Evolutionary conservation across 2,329 filamentous ascomycete genomes (phyloP), one percentile per base, ranked within the genome.

Genomic region (Hypoxylon sp.): DNA sequence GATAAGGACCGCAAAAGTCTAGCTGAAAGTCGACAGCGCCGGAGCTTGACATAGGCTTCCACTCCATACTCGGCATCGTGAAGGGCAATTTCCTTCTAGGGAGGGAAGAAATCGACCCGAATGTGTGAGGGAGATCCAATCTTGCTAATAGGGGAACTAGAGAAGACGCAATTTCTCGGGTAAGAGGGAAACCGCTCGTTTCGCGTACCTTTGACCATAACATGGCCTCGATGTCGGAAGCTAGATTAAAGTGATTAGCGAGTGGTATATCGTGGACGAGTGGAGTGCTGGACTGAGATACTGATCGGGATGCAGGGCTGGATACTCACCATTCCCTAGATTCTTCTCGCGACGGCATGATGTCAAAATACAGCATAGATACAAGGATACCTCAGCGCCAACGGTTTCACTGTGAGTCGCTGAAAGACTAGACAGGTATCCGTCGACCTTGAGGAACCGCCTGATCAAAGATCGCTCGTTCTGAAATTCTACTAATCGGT

Each of bases 1-100:
- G 84, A 71, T 91, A 93, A 0, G 91, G 90, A 0, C 90, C 91
- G 50, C 86, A 90, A 71, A 91, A 80, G 7, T 85, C 76, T 10
- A 93, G 79, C 71, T 93, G 90, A 63, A 93, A 91, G 17, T 89
- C 82, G 1, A 71, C 37, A 5, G 58, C 24, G 0, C 51, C 39
- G 10, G 58, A 51, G 37, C 11, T 20, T 22, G 19, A 2, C 4
- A 11, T 20, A n/a, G 7, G 6, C 13, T 48, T 56, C 13, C 46
- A 8, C 10, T 56, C 53, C 4, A 26, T 11, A 3, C 22, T 32
- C 3, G 30, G 44, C 54, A 37, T 54, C 20, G 20, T 49, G n/a
- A 44, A 46, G 8, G 49, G 46, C 26, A 61, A 22, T 44, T 6
- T 24, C 26, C 52, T 44, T 19, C 44, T 56, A 6, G 60, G 19